phyloP scores from a whole-genome alignment of 257 asterid species.

The Pogostemon cablin region DNA sequence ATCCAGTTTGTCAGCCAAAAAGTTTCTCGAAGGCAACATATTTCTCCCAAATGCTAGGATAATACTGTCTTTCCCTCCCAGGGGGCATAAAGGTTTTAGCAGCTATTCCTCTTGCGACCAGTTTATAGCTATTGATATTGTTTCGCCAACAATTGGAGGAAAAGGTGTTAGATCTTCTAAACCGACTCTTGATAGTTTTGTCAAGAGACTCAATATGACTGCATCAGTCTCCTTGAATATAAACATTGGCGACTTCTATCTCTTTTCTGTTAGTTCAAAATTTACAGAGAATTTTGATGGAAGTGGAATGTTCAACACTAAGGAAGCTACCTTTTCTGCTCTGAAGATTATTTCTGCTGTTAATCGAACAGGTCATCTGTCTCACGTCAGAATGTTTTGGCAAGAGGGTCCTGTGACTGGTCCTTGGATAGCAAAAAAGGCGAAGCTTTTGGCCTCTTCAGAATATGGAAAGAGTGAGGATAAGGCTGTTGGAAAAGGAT shows the following conservation, averaged over 20 bases:
- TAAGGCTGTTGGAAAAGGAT: slow-evolving; percentile 54
- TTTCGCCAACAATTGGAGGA: slow-evolving; percentile 48
- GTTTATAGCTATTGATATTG: slow-evolving; percentile 73
- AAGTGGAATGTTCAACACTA: slow-evolving; percentile 38
- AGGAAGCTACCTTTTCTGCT: slow-evolving; percentile 50
- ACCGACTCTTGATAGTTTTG: slow-evolving; percentile 44
- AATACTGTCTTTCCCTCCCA: slow-evolving; percentile 66
- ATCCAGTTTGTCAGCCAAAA: slow-evolving; percentile 39
- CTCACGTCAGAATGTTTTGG: slow-evolving; percentile 76
- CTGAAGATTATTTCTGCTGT: slow-evolving; percentile 59
- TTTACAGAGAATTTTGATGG: slow-evolving; percentile 43
- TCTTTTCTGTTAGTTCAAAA: slow-evolving; percentile 55
- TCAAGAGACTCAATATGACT: slow-evolving; percentile 41
- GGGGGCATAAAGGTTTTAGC: slow-evolving; percentile 42
- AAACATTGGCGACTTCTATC: slow-evolving; percentile 55
- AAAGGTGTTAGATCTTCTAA: slow-evolving; percentile 46
- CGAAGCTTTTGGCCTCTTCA: slow-evolving; percentile 74
- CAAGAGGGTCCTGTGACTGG: slow-evolving; percentile 71
- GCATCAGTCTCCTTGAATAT: slow-evolving; percentile 64
- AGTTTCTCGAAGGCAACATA: slow-evolving; percentile 56
- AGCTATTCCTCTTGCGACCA: slow-evolving; percentile 65
- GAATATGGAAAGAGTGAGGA: slow-evolving; percentile 60
- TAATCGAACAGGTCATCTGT: slow-evolving; percentile 46
- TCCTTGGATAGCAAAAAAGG: slow-evolving; percentile 84
- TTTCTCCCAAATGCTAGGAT: slow-evolving; percentile 77